Percentiles rank a stretch among this genome's conserved stretches.
Evolutionary conservation across 164 flowering plant genomes (phyloP).

Genomic region (Liquidambar formosana): DNA sequence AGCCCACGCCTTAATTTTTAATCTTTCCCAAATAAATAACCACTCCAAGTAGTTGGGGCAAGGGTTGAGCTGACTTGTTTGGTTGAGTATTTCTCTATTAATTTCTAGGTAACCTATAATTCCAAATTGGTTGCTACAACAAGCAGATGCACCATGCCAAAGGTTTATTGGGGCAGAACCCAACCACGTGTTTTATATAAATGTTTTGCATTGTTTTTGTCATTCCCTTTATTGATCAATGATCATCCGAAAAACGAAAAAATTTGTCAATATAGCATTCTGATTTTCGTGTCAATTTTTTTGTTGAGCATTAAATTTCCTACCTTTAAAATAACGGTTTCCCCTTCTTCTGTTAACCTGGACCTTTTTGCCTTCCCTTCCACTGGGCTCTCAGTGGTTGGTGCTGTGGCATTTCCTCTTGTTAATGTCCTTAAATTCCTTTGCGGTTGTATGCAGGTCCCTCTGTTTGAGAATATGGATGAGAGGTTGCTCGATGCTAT

Average conservation of each 20-base stretch:
- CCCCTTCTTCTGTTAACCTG: background rate
- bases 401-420: background rate
- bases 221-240: background rate
- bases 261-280: too few relatives aligned
- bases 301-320: background rate
- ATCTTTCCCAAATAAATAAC: background rate
- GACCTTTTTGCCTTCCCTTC: background rate
- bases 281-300: too few relatives aligned
- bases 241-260: too few relatives aligned
- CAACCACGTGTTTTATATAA: background rate
- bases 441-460: constrained; percentile 51
- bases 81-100: background rate
- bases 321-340: background rate
- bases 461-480: constrained; percentile 93
- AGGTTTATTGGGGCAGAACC: background rate
- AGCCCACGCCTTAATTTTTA: background rate
- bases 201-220: background rate
- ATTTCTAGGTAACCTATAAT: background rate
- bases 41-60: background rate
- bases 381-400: background rate
- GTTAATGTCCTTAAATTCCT: background rate
- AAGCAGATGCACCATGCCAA: background rate
- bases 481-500: constrained; percentile 97
- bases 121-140: background rate
- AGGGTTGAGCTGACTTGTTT: background rate